Conservation (phyloP, 805 yeast species). For the Candida pseudofarinosa region DNA sequence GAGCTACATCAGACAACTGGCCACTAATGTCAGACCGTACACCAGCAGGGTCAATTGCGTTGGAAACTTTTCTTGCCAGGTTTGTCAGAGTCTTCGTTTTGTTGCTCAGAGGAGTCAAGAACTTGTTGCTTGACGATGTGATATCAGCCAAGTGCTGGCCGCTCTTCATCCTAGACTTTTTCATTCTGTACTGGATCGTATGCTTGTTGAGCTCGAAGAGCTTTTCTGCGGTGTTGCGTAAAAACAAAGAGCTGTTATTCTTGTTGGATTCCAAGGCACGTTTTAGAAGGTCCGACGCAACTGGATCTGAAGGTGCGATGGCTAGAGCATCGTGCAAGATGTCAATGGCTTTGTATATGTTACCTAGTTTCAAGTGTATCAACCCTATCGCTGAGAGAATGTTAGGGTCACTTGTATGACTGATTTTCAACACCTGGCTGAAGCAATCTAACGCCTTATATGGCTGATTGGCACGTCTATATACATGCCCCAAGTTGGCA, state of each 20-base stretch:
- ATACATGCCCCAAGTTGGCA: conserved; percentile 85
- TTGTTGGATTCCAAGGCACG: conserved; percentile 69
- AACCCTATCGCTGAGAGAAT: conserved; percentile 82
- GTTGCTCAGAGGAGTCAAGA: conserved; percentile 20
- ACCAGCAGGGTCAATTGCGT: neutral
- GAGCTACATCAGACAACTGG: conserved; percentile 21
- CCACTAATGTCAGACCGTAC: conserved; percentile 5
- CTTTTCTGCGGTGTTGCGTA: conserved; percentile 18
- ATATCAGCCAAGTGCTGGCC: conserved; percentile 7
- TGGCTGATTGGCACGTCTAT: conserved; percentile 58
- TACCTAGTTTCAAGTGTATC: conserved; percentile 67
- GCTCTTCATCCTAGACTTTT: conserved; percentile 2
- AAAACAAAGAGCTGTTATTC: conserved; percentile 19
- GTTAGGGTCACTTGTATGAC: conserved; percentile 65
- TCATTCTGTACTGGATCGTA: conserved; percentile 20
- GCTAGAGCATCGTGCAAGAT: conserved; percentile 79
- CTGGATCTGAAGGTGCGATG: conserved; percentile 72
- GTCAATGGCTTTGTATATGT: conserved; percentile 64
- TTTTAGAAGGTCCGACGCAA: conserved; percentile 74
- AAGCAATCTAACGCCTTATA: conserved; percentile 72
- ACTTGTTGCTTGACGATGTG: conserved; percentile 11
- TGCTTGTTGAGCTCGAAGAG: conserved; percentile 20
- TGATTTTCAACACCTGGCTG: conserved; percentile 64
- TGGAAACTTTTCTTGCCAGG: neutral
- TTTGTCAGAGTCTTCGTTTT: conserved; percentile 7